Evolutionary conservation across 140 eudicot species (phyloP), one percentile per base, ranked within the genome.

Genomic region (Bidens hawaiensis): DNA sequence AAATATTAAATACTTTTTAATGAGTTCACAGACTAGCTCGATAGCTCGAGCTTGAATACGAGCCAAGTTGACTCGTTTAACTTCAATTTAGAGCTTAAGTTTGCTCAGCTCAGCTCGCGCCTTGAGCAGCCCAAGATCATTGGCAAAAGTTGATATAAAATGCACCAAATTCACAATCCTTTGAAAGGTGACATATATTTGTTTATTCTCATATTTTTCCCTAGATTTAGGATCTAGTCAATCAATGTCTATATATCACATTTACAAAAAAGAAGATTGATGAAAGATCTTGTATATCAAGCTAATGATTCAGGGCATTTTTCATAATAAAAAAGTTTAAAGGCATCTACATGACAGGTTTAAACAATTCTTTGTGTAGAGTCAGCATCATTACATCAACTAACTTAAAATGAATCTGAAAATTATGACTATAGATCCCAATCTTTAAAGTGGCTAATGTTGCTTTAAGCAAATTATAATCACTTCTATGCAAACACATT

Each of bases 331-430:
- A 66, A 65, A 66, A 59, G 69, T 67, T 65, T 47, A 73, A 73
- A 65, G 70, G 56, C 49, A 55, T 58, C 60, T 58, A 22, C 36
- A 53, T 72, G 77, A 72, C 77, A 64, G 66, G 65, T 53, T 63
- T 64, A 34, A 27, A 55, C 13, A 53, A 42, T 15, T 64, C 48
- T 72, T 72, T 54, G 26, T 53, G 71, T 60, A 72, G 71, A 54
- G 77, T 64, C 72, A 71, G 64, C 77, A 72, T 72, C 77, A 72
- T 72, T 64, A 72, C 77, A 72, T 43, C 72, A 72, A 72, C 77
- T 43, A 72, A 65, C 71, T 57, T 65, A 73, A 73, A 46, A 17
- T 65, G n/a, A 65, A 59, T 14, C n/a, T 56, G 57, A 62, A 73
- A 65, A 65, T 25, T 47, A 36, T 58, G 59, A 66, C 69, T 58